phyloP scores from a whole-genome alignment of 2,329 filamentous ascomycete species.

The Curvularia eragrostidis region DNA sequence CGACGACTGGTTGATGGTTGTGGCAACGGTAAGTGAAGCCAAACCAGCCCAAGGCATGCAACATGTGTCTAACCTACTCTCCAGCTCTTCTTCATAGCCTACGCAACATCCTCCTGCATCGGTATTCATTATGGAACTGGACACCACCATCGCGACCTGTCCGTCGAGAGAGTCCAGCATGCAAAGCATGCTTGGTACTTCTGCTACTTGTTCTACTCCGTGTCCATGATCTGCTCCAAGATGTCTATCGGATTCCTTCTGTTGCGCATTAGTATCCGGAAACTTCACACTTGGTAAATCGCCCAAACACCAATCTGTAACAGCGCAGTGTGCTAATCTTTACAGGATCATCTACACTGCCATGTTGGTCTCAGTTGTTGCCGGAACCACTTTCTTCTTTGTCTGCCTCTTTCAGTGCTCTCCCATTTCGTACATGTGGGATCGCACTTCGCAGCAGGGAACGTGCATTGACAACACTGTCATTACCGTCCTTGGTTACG shows the following conservation, averaged over 20 bases:
- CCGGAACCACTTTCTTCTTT: slow-evolving; percentile 53
- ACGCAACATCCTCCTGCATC: slow-evolving; percentile 34
- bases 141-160: slow-evolving; percentile 35
- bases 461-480: slow-evolving; percentile 52
- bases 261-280: slow-evolving; percentile 40
- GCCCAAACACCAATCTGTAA: rapidly evolving
- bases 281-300: slow-evolving; percentile 34
- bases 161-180: slow-evolving; percentile 25
- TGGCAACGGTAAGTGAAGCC: slow-evolving; percentile 36
- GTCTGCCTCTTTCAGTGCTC: slow-evolving; percentile 60
- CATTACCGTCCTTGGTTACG: slow-evolving; percentile 53
- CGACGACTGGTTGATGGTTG: slow-evolving; percentile 47
- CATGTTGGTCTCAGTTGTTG: slow-evolving; percentile 47
- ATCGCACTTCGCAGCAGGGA: slow-evolving; percentile 47
- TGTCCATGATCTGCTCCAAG: slow-evolving; percentile 44
- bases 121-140: slow-evolving; percentile 43
- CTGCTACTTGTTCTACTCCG: slow-evolving; percentile 44
- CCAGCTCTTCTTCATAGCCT: slow-evolving; percentile 36
- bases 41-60: neutral
- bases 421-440: slow-evolving; percentile 60
- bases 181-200: slow-evolving; percentile 44
- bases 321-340: neutral
- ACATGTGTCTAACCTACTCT: slow-evolving; percentile 5
- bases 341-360: slow-evolving; percentile 47
- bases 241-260: slow-evolving; percentile 45